A percentile compares a stretch with the other conserved stretches of the same genome.
phyloP scores from a whole-genome alignment of 352 stramenopile species.

The Plasmopara halstedii region DNA sequence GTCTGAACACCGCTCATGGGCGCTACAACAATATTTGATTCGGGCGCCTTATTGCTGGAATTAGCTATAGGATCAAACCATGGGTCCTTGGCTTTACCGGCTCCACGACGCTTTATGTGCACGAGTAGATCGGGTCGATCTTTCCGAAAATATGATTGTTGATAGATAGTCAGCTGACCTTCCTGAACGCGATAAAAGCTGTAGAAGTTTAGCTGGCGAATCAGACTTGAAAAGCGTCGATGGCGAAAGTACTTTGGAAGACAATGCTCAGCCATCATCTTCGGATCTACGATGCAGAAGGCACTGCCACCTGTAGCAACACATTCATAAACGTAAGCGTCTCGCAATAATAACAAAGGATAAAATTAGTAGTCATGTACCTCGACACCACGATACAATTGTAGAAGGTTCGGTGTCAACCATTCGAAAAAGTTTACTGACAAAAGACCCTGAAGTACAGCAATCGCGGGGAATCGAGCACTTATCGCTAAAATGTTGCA shows the following conservation, averaged over 20 bases:
- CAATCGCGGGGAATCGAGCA: slow-evolving; percentile 31
- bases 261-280: slow-evolving; percentile 83
- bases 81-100: slow-evolving; percentile 78
- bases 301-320: slow-evolving; percentile 59
- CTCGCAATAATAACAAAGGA: neutral
- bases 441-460: slow-evolving; percentile 68
- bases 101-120: slow-evolving; percentile 78
- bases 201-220: slow-evolving; percentile 90
- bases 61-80: slow-evolving; percentile 69
- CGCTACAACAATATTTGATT: slow-evolving; percentile 1
- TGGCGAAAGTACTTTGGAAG: slow-evolving; percentile 89
- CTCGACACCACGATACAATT: slow-evolving; percentile 79
- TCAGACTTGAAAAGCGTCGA: slow-evolving; percentile 81
- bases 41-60: slow-evolving; percentile 17
- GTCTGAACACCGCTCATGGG: slow-evolving; percentile 14
- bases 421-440: slow-evolving; percentile 83
- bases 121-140: slow-evolving; percentile 68
- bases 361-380: slow-evolving; percentile 7
- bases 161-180: slow-evolving; percentile 79
- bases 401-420: slow-evolving; percentile 71
- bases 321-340: neutral
- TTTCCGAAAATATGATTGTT: slow-evolving; percentile 82
- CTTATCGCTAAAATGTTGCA: slow-evolving; percentile 38
- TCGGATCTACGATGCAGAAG: slow-evolving; percentile 88
- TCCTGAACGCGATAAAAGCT: slow-evolving; percentile 88